These are phyloP conservation scores for Aspergillus ustus DNA, from an alignment of 2,329 filamentous ascomycete genomes.

Conservation along the genomic window DNA sequence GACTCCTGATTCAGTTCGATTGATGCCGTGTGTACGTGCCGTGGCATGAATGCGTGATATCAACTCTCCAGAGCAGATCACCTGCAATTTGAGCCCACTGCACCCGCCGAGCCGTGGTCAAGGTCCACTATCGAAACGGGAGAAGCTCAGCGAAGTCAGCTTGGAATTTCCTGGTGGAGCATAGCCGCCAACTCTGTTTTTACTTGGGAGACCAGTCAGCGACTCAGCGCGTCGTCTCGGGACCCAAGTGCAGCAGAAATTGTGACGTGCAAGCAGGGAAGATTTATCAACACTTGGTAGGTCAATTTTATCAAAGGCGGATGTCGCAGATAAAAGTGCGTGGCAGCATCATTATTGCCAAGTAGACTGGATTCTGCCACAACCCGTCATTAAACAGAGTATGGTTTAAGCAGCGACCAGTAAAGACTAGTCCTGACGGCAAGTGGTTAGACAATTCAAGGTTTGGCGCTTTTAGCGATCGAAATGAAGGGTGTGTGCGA, in stretches of 20 bases:
- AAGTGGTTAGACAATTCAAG: neutral
- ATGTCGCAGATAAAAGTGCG: constrained; percentile 19
- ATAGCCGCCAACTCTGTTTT: constrained; percentile 25
- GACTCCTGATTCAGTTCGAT: neutral
- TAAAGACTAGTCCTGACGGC: neutral
- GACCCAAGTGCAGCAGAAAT: neutral
- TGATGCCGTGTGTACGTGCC: constrained; percentile 3
- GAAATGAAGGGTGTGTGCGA: constrained; percentile 14
- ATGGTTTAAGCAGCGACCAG: neutral
- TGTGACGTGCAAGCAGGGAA: neutral
- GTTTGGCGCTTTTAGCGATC: neutral
- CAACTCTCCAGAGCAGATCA: constrained; percentile 2
- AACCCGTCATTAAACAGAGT: constrained; percentile 9
- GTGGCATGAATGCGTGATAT: constrained; percentile 1
- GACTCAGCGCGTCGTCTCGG: neutral
- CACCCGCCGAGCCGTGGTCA: constrained; percentile 18
- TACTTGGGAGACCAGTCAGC: neutral
- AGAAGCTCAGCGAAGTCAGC: constrained; percentile 35
- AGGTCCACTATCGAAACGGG: constrained; percentile 46
- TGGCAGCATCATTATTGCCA: constrained; percentile 23
- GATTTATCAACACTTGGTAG: neutral
- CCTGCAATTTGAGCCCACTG: constrained; percentile 16
- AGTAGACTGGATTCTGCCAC: constrained; percentile 18
- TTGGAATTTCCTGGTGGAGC: constrained; percentile 38
- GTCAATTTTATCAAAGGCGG: neutral